phyloP scores from a whole-genome alignment of 129 eudicot species.

The Lactuca sativa region DNA sequence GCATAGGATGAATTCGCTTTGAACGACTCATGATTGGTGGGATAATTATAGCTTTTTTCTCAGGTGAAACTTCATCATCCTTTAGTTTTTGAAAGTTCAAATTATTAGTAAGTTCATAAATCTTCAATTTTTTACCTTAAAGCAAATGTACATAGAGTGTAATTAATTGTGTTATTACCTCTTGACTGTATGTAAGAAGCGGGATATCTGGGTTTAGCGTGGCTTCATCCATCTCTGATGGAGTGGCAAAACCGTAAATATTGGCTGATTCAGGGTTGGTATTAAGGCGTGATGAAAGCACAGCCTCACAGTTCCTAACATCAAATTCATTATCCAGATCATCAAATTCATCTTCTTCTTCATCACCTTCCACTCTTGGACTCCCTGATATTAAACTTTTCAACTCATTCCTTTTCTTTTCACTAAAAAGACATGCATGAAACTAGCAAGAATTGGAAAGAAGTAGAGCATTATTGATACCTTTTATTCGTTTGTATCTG shows the following conservation, averaged over 20 bases:
- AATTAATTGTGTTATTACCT: constrained; percentile 36
- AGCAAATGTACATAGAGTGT: neutral
- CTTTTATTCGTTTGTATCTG: constrained; percentile 67
- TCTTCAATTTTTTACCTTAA: constrained; percentile 9
- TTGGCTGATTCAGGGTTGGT: constrained; percentile 37
- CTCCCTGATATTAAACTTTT: constrained; percentile 38
- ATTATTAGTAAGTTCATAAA: constrained; percentile 1
- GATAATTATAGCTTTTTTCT: constrained; percentile 35
- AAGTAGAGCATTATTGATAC: constrained; percentile 25
- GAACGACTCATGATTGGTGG: constrained; percentile 34
- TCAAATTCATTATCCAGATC: constrained; percentile 68
- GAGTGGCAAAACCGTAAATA: constrained; percentile 53
- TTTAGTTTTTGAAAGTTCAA: constrained; percentile 6
- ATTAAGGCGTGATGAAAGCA: constrained; percentile 38
- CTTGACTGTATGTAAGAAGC: constrained; percentile 65
- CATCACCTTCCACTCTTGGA: constrained; percentile 79
- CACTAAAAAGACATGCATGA: neutral
- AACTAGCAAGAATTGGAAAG: neutral
- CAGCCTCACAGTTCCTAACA: constrained; percentile 32
- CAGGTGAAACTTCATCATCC: constrained; percentile 36
- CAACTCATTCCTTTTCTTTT: constrained; percentile 11
- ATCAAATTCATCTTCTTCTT: constrained; percentile 76
- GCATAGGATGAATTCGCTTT: constrained; percentile 39
- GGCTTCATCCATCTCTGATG: constrained; percentile 36
- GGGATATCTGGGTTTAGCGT: constrained; percentile 40